Percentiles rank a stretch among this genome's conserved stretches.
Conservation (phyloP, 257 asterid genomes). For the Solanum sejunctum region DNA sequence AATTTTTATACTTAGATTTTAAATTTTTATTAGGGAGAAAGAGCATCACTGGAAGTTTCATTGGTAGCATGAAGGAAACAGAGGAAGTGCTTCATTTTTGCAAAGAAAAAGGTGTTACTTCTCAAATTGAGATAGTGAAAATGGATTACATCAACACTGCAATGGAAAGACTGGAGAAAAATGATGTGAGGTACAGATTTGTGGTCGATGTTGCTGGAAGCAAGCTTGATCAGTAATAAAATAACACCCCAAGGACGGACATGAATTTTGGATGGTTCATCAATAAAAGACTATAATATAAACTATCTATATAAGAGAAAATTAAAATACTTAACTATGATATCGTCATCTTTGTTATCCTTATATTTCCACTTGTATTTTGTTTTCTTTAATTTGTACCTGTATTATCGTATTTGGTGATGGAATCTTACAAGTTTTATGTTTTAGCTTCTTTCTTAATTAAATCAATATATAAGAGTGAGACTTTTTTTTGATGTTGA, state of each 20-base stretch:
- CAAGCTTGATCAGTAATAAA: conserved; percentile 36
- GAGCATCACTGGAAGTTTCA: conserved; percentile 69
- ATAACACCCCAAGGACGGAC: background rate
- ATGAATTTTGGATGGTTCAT: background rate
- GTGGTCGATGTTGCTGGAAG: conserved; percentile 89
- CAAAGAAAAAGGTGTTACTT: conserved; percentile 58
- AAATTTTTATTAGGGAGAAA: conserved; percentile 50
- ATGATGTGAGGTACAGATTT: conserved; percentile 81
- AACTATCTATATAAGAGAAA: background rate
- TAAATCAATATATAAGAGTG: background rate
- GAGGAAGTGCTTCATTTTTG: conserved; percentile 87
- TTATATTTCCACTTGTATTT: background rate
- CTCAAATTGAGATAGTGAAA: conserved; percentile 71
- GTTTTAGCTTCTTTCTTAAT: background rate
- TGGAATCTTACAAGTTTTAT: background rate
- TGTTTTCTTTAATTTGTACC: background rate
- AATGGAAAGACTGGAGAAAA: conserved; percentile 77
- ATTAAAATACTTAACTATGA: background rate
- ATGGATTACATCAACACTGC: conserved; percentile 87
- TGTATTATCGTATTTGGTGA: background rate
- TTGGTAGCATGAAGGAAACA: conserved; percentile 84
- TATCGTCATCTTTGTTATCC: background rate
- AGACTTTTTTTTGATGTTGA: background rate
- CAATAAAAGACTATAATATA: background rate
- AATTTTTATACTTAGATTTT: background rate